These are phyloP conservation scores for Pistacia vera DNA, from an alignment of 345 rosid genomes.

Conservation along the genomic window DNA sequence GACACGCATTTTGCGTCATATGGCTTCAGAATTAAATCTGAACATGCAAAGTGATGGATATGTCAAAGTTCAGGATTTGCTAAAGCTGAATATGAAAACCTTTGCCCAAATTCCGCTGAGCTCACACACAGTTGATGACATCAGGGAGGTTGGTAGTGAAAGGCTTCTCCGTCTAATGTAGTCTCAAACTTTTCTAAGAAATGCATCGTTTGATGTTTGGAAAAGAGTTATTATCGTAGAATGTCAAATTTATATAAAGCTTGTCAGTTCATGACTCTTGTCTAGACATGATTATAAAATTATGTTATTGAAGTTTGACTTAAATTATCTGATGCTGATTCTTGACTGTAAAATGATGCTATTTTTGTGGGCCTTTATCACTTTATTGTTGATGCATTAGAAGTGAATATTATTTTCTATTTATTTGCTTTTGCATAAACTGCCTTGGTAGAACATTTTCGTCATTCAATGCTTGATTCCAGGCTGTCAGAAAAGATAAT, in stretches of 20 bases:
- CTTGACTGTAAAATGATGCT: not conserved
- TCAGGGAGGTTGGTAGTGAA: constrained; percentile 62
- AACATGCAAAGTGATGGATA: constrained; percentile 79
- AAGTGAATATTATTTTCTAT: not conserved
- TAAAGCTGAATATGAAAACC: constrained; percentile 71
- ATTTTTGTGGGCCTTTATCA: not conserved
- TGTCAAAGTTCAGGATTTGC: constrained; percentile 75
- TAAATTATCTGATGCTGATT: not conserved
- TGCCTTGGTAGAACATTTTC: not conserved
- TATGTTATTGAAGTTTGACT: not conserved
- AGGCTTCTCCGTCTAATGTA: not conserved
- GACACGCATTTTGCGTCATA: constrained; percentile 78
- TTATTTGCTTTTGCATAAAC: not conserved
- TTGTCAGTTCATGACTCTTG: not conserved
- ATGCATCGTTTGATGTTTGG: not conserved
- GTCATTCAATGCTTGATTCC: constrained; percentile 17
- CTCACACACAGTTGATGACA: constrained; percentile 71
- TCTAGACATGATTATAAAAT: not conserved
- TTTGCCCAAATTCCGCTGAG: constrained; percentile 63
- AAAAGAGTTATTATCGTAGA: not conserved
- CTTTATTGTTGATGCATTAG: not conserved
- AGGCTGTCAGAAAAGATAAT: constrained; percentile 86
- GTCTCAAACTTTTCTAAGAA: not conserved
- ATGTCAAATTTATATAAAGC: not conserved
- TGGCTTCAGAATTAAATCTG: constrained; percentile 72